Base-by-base conservation (phyloP, 2,329 filamentous ascomycete genomes). In the Aspergillus sojae region DNA sequence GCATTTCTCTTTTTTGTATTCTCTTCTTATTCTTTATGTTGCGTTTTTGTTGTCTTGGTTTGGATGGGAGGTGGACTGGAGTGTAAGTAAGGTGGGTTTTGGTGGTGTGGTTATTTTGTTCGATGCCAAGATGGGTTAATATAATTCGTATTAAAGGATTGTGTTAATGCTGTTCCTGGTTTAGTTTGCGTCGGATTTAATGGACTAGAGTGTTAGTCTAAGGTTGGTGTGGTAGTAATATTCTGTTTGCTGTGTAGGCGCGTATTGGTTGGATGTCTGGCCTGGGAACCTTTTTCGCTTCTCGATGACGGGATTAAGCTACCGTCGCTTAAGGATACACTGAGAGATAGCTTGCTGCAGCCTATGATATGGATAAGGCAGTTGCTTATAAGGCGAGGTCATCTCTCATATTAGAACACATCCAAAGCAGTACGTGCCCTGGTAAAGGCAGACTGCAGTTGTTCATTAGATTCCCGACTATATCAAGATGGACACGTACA, bases 1-100 rank as follows among this genome's bases (percentile, higher is more conserved):
- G 54, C 4, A 65, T 32, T 68, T 71, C 71, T 34, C 45, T 66
- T 6, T 32, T 16, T 26, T 48, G n/a, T 26, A 30, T 14, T 11
- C 14, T 32, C 3, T n/a, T 41, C 3, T 4, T 41, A 0, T 41
- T 10, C 7, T n/a, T 9, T 41, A 28, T 28, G 5, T n/a, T n/a
- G 16, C 16, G 9, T 9, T 41, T 41, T 16, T 14, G 34, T 34
- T 52, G 9, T 32, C 34, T 19, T 7, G 1, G 16, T 32, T 12
- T 19, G 2, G 10, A 9, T 52, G 10, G 26, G 28, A 32, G 46
- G 26, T 34, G 32, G 10, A 34, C 1, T 34, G 11, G 0, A 4
- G 32, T 34, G 32, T 34, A 34, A 52, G 32, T 34, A 34, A 52
- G 14, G 26, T 11, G 12, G 45, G 45, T 16, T 16, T 48, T n/a